Conservation (phyloP, 768 basidiomycete genomes). For the Phanerochaete sordida region DNA sequence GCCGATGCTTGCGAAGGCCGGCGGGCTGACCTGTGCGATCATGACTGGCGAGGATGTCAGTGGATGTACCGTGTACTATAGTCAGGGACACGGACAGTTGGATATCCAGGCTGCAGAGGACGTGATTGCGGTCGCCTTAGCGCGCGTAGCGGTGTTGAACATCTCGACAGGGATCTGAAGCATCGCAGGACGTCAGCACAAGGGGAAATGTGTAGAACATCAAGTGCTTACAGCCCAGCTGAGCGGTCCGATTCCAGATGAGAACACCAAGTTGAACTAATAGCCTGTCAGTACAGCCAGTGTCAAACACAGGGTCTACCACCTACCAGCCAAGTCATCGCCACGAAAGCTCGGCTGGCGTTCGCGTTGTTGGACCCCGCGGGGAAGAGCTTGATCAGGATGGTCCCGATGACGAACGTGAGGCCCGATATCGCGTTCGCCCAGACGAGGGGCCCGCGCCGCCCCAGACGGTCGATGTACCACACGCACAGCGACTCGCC, state of each 20-base stretch:
- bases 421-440: conserved; percentile 21
- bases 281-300: neutral
- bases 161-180: conserved; percentile 23
- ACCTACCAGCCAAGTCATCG: conserved; percentile 25
- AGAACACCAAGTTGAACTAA: conserved; percentile 24
- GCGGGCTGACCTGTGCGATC: conserved; percentile 23
- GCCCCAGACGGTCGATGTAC: conserved; percentile 23
- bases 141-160: conserved; percentile 24
- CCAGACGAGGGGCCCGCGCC: conserved; percentile 20
- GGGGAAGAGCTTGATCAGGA: conserved; percentile 21
- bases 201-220: neutral
- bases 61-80: too few relatives aligned
- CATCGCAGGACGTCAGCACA: neutral
- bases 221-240: conserved; percentile 19
- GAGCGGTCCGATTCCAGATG: conserved; percentile 20
- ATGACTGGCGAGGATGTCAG: conserved; percentile 13
- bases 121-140: conserved; percentile 22
- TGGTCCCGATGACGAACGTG: conserved; percentile 24
- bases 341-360: conserved; percentile 22
- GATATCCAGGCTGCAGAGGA: conserved; percentile 24
- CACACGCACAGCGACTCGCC: conserved; percentile 37
- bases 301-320: neutral
- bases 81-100: conserved; percentile 16
- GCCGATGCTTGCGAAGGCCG: conserved; percentile 20
- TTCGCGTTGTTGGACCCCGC: conserved; percentile 18